Evolutionary conservation across 1,284 basidiomycete species (phyloP).

Genomic region (Boletellus deceptivus): DNA sequence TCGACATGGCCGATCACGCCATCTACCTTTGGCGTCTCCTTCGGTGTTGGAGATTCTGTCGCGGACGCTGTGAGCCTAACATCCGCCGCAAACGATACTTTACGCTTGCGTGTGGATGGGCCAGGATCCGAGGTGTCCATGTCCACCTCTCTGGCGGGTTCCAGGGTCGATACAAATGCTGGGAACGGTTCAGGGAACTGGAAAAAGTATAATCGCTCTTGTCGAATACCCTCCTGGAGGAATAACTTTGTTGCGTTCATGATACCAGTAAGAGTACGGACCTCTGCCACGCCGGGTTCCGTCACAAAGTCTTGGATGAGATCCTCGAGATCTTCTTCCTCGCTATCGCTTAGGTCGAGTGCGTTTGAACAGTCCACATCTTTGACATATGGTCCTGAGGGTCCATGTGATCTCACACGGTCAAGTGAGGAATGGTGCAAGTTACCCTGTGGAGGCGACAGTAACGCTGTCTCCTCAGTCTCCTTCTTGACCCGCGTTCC

Average conservation of each 20-base stretch:
- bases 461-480: constrained; percentile 39
- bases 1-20: constrained; percentile 82
- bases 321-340: constrained; percentile 83
- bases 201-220: constrained; percentile 83
- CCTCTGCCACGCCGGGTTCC: constrained; percentile 40
- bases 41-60: constrained; percentile 28
- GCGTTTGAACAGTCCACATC: constrained; percentile 67
- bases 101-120: constrained; percentile 38
- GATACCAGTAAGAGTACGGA: constrained; percentile 24
- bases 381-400: constrained; percentile 34
- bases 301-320: constrained; percentile 78
- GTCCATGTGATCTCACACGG: neutral
- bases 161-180: constrained; percentile 49
- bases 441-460: constrained; percentile 39
- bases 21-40: constrained; percentile 51
- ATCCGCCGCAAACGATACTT: constrained; percentile 62
- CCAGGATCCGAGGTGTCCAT: constrained; percentile 25
- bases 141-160: constrained; percentile 26
- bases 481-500: constrained; percentile 44
- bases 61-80: constrained; percentile 45
- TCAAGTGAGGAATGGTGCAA: neutral
- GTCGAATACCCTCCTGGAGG: constrained; percentile 44
- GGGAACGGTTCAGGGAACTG: constrained; percentile 93
- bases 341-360: constrained; percentile 80
- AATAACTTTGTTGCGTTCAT: constrained; percentile 1